Evolutionary conservation across 1,284 basidiomycete species (phyloP).

Genomic region (Marasmius oreades): DNA sequence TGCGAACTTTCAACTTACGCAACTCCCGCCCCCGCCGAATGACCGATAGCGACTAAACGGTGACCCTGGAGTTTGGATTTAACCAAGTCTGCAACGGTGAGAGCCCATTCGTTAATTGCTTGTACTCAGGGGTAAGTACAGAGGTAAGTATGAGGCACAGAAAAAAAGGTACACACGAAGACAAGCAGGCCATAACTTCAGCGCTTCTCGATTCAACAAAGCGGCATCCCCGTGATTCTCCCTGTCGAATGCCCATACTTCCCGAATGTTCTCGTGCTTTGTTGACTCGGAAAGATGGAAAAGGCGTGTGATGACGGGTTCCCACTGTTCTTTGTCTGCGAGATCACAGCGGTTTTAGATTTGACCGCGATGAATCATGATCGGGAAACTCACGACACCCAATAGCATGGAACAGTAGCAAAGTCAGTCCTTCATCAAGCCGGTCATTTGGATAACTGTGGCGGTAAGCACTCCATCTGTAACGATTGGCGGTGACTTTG

Average conservation of each 20-base stretch:
- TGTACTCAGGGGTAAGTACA: neutral
- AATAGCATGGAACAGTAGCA: neutral
- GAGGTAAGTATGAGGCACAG: neutral
- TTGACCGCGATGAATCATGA: neutral
- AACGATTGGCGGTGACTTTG: neutral
- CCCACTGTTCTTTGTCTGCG: conserved; percentile 1
- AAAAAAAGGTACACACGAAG: neutral
- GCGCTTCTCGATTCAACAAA: conserved; percentile 34
- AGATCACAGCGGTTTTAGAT: neutral
- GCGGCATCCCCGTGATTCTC: conserved; percentile 53
- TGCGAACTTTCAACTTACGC: conserved; percentile 28
- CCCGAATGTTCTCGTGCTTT: conserved; percentile 28
- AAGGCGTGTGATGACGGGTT: neutral
- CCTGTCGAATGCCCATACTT: conserved; percentile 52
- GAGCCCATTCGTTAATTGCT: conserved; percentile 31
- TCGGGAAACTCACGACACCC: neutral
- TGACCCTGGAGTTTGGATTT: conserved; percentile 33
- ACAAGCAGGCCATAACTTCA: conserved; percentile 18
- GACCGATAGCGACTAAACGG: conserved; percentile 37
- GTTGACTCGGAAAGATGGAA: neutral
- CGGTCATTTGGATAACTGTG: neutral
- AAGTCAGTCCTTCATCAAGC: neutral
- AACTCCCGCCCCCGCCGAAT: conserved; percentile 42
- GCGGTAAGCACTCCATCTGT: neutral
- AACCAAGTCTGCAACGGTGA: conserved; percentile 34